phyloP scores from a whole-genome alignment of 768 basidiomycete species.

The Thelephora ganbajun region DNA sequence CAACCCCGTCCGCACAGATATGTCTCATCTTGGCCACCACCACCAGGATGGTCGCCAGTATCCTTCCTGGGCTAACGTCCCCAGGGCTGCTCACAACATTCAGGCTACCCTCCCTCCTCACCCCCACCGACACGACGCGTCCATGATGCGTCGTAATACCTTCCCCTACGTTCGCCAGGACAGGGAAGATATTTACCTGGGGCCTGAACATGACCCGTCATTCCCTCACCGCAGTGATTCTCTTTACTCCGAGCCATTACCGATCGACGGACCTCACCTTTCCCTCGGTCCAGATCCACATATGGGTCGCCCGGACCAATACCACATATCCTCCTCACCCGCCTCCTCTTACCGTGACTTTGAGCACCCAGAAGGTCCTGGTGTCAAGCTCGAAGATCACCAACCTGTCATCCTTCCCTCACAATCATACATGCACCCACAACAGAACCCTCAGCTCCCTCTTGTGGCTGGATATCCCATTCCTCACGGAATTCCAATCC shows the following conservation, averaged over 20 bases:
- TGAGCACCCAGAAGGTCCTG: slow-evolving; percentile 24
- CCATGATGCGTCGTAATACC: slow-evolving; percentile 47
- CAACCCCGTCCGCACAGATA: slow-evolving; percentile 20
- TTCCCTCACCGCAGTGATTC: slow-evolving; percentile 21
- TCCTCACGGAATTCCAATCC: slow-evolving; percentile 47
- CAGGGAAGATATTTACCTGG: slow-evolving; percentile 34
- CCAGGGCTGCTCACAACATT: slow-evolving; percentile 19
- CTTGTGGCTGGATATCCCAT: slow-evolving; percentile 18
- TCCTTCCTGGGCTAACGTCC: slow-evolving; percentile 16
- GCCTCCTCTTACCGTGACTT: slow-evolving; percentile 35
- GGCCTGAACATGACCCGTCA: slow-evolving; percentile 16
- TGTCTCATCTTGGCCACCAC: slow-evolving; percentile 11
- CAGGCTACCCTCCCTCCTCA: slow-evolving; percentile 17
- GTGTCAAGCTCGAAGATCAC: slow-evolving; percentile 58
- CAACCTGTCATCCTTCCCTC: slow-evolving; percentile 49
- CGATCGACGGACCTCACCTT: slow-evolving; percentile 25
- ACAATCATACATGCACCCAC: slow-evolving; percentile 27
- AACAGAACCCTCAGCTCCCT: slow-evolving; percentile 16
- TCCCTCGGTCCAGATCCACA: slow-evolving; percentile 22
- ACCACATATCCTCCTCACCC: slow-evolving; percentile 21
- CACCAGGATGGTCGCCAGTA: slow-evolving; percentile 10
- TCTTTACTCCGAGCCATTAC: slow-evolving; percentile 26
- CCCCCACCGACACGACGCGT: slow-evolving; percentile 25
- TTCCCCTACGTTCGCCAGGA: slow-evolving; percentile 71
- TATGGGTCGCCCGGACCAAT: slow-evolving; percentile 18